These are phyloP conservation scores for Dispira simplex DNA, from an alignment of 192 early-diverging fungal genomes.

Conservation along the genomic window DNA sequence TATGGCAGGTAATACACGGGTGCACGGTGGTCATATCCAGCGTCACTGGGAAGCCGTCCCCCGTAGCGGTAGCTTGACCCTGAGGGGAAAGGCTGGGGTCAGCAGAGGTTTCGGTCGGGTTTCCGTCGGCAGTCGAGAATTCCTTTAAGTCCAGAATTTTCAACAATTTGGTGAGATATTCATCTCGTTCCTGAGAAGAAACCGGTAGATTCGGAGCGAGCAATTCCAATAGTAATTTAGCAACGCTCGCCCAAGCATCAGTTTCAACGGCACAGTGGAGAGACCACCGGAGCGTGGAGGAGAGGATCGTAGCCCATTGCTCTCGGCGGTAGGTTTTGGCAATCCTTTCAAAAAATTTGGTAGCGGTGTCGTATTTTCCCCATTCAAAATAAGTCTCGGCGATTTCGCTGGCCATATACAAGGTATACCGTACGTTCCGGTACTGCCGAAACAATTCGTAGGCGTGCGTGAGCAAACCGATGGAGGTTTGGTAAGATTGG, in stretches of 20 bases:
- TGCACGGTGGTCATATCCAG: no score
- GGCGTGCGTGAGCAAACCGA: slow-evolving; percentile 79
- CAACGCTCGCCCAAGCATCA: slow-evolving; percentile 35
- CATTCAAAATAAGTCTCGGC: slow-evolving; percentile 62
- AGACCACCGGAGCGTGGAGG: slow-evolving; percentile 44
- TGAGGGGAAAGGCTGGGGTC: no score
- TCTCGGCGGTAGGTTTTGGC: slow-evolving; percentile 82
- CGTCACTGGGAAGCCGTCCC: no score
- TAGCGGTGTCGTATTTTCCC: slow-evolving; percentile 72
- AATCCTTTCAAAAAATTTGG: slow-evolving; percentile 81
- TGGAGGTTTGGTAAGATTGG: slow-evolving; percentile 23
- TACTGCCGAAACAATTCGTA: slow-evolving; percentile 77
- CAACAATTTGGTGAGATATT: not conserved
- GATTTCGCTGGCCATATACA: slow-evolving; percentile 76
- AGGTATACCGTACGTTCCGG: slow-evolving; percentile 57
- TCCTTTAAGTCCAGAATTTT: not conserved
- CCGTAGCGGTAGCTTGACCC: no score
- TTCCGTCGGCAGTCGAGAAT: not conserved
- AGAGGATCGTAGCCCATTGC: slow-evolving; percentile 53
- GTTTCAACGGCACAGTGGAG: slow-evolving; percentile 55
- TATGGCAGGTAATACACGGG: no score
- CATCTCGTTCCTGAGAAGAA: not conserved
- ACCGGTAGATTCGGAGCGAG: slow-evolving; percentile 16
- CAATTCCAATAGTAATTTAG: slow-evolving; percentile 60
- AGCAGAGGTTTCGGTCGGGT: no score